A percentile compares a stretch with the other conserved stretches of the same genome.
Evolutionary conservation across 2,329 filamentous ascomycete genomes (phyloP).

Genomic region (Colletotrichum scovillei): DNA sequence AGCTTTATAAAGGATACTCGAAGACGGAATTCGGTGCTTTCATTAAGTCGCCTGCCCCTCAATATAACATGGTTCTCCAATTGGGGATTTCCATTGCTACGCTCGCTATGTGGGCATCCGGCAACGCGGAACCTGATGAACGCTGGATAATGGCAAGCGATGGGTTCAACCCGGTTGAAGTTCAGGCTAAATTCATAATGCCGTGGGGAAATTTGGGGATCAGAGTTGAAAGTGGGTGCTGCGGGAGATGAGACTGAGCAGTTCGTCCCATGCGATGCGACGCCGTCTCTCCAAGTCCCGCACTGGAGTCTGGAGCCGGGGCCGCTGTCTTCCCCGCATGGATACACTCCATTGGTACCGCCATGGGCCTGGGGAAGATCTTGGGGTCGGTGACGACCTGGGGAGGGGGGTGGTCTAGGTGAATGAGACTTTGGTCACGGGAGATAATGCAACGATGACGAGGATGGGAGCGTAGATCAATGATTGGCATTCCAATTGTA

Average conservation of each 20-base stretch:
- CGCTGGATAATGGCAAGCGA: background rate
- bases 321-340: constrained; percentile 20
- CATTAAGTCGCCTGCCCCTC: constrained; percentile 25
- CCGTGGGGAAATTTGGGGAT: constrained; percentile 3
- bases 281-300: constrained; percentile 17
- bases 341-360: background rate
- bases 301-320: background rate
- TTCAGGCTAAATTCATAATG: constrained; percentile 33
- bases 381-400: constrained; percentile 3
- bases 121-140: constrained; percentile 19
- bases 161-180: constrained; percentile 12
- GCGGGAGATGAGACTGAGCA: constrained; percentile 28
- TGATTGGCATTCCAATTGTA: constrained; percentile 19
- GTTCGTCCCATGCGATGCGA: constrained; percentile 32
- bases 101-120: constrained; percentile 20
- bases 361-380: constrained; percentile 4
- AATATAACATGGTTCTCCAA: constrained; percentile 5
- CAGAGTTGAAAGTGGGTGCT: constrained; percentile 3
- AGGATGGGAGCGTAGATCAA: background rate
- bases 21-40: background rate
- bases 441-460: constrained; percentile 4
- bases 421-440: constrained; percentile 3
- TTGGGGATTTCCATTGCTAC: background rate
- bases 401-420: background rate
- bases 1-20: background rate